A percentile compares a stretch with the other conserved stretches of the same genome.
Conservation (phyloP, 2,329 filamentous ascomycete species). For the Massarina eburnea region DNA sequence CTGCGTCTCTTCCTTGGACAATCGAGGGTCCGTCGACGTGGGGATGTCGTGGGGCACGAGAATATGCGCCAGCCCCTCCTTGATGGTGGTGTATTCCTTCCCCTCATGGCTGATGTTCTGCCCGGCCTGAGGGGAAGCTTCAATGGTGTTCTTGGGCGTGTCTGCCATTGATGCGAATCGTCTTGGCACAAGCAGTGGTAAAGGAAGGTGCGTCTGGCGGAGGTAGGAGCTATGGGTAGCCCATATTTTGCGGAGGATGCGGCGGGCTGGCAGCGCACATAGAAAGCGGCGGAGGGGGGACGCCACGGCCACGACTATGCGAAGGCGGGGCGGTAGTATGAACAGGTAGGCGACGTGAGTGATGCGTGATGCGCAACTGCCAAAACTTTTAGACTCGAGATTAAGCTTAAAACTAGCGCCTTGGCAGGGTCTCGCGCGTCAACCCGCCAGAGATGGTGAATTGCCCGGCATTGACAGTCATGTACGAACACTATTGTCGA, state of each 20-base stretch:
- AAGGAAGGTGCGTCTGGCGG: constrained; percentile 20
- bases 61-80: constrained; percentile 69
- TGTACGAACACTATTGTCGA: not conserved
- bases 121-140: constrained; percentile 29
- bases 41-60: constrained; percentile 59
- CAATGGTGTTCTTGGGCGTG: constrained; percentile 21
- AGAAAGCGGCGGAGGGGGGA: constrained; percentile 13
- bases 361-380: constrained; percentile 17
- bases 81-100: constrained; percentile 61
- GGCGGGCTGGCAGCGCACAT: constrained; percentile 24
- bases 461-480: not conserved
- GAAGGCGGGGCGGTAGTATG: no score
- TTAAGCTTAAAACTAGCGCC: constrained; percentile 38
- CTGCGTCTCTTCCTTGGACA: constrained; percentile 54
- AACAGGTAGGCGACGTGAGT: constrained; percentile 3
- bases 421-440: constrained; percentile 3
- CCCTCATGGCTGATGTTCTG: constrained; percentile 49
- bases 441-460: not conserved
- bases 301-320: not conserved
- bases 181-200: constrained; percentile 18
- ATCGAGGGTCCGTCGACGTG: constrained; percentile 51
- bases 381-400: constrained; percentile 25
- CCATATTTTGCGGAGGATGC: constrained; percentile 21
- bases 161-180: constrained; percentile 12
- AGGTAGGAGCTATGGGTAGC: constrained; percentile 25